A percentile compares a stretch with the other conserved stretches of the same genome.
Evolutionary conservation across 129 eudicot species (phyloP).

Genomic region (Helichrysum umbraculigerum): DNA sequence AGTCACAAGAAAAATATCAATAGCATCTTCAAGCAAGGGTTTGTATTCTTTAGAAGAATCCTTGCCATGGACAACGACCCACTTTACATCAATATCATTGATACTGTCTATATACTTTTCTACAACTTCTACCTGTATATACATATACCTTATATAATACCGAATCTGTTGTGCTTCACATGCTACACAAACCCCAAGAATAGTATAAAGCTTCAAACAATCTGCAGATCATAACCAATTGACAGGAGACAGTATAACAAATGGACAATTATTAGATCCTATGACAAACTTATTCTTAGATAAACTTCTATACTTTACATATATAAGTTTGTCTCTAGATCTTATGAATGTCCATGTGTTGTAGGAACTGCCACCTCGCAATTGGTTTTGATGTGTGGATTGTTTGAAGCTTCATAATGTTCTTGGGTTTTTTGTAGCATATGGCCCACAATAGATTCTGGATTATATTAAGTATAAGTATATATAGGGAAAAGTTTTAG

Average conservation of each 20-base stretch:
- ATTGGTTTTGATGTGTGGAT: constrained; percentile 67
- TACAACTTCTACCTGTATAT: constrained; percentile 39
- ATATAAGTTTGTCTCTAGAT: no score
- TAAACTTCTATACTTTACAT: no score
- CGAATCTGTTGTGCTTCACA: constrained; percentile 50
- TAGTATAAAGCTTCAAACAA: constrained; percentile 52
- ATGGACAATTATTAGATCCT: constrained; percentile 1
- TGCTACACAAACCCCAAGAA: constrained; percentile 41
- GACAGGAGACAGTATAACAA: constrained; percentile 46
- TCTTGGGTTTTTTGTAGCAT: constrained; percentile 38
- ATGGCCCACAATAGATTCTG: constrained; percentile 49
- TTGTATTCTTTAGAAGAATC: constrained; percentile 47
- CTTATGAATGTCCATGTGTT: constrained; percentile 1
- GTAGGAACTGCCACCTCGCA: constrained; percentile 75
- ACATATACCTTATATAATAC: constrained; percentile 39
- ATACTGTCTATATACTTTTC: constrained; percentile 23
- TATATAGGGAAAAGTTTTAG: constrained; percentile 45
- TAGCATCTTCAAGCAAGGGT: constrained; percentile 57
- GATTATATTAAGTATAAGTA: constrained; percentile 38
- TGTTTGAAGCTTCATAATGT: constrained; percentile 54
- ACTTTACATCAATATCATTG: constrained; percentile 47
- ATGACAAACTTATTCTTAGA: no score
- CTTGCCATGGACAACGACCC: constrained; percentile 72
- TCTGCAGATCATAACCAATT: constrained; percentile 66
- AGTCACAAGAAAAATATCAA: constrained; percentile 77